Percentiles rank a stretch among this genome's conserved stretches.
phyloP scores from a whole-genome alignment of 140 eudicot species.

The Flaveria floridana region DNA sequence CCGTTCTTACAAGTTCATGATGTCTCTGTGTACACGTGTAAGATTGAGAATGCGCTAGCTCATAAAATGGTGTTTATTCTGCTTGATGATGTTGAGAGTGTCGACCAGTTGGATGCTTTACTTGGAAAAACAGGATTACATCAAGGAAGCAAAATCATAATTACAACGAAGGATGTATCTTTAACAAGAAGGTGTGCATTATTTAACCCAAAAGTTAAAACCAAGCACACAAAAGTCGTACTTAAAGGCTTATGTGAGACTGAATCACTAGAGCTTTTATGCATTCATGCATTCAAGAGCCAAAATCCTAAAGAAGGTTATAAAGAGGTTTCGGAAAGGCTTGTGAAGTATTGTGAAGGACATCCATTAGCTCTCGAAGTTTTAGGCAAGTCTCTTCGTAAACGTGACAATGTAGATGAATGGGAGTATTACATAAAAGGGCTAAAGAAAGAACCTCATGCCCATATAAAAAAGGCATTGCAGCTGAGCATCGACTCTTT shows the following conservation, averaged over 20 bases:
- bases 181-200: conserved; percentile 7
- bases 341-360: conserved; percentile 14
- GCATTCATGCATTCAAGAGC: conserved; percentile 21
- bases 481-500: conserved; percentile 16
- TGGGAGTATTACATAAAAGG: conserved; percentile 1
- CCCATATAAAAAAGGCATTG: background rate
- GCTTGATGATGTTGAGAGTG: conserved; percentile 34
- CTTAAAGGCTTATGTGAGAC: conserved; percentile 1
- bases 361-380: conserved; percentile 20
- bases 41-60: conserved; percentile 19
- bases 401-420: background rate
- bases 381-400: background rate
- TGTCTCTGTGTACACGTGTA: conserved; percentile 21
- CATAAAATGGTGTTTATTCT: conserved; percentile 29
- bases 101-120: conserved; percentile 14
- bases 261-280: conserved; percentile 13
- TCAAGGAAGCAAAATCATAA: conserved; percentile 29
- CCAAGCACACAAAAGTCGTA: background rate
- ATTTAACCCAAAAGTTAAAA: background rate
- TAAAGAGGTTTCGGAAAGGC: conserved; percentile 5
- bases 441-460: conserved; percentile 6
- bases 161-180: conserved; percentile 11
- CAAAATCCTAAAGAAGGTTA: background rate
- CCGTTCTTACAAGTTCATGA: background rate
- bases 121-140: conserved; percentile 26